Evolutionary conservation across 2,329 filamentous ascomycete genomes (phyloP), one percentile per base, ranked within the genome.

Genomic region (Beauveria bassiana): DNA sequence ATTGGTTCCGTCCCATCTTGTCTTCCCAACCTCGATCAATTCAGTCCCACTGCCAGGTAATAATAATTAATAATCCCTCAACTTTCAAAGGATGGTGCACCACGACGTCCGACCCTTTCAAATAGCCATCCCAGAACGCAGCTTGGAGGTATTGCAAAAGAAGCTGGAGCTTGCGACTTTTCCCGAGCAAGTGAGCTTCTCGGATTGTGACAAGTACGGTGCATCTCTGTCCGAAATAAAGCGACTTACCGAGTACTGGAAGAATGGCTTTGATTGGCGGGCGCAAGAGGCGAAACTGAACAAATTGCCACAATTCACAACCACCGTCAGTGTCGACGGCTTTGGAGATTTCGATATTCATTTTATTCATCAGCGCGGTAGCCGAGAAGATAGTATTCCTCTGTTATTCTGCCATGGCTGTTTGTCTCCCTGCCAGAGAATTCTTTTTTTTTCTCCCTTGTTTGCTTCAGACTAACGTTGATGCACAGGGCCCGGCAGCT

Each of bases 381-480:
- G 72, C 1, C 75, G 73, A 2, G 66, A 77, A 1, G 75, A 77
- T 22, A 84, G 85, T 1, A 82, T 90, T 47, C 87, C 88, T 0
- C 68, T 90, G 34, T 70, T 90, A 1, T 89, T 90, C 69, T 77
- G 79, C n/a, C 87, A 90, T 68, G 86, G 86, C 16, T 89, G 82
- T 77, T 63, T 67, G 72, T 68, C 5, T 45, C 22, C 28, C 16
- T 20, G 3, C 4, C 5, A 10, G 10, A 38, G 5, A 14, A 22
- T 2, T 22, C 1, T 1, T 38, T 38, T 12, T 12, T 14, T 38
- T 14, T 16, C n/a, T n/a, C n/a, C n/a, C n/a, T 22, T 22, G 22
- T 38, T 5, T 38, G 5, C 12, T 3, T 8, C 34, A 43, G 26
- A 47, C 45, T 52, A 26, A 43, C 12, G 10, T 49, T 28, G 3